Conservation (phyloP, 1,284 basidiomycete species). For the Pseudozyma hubeiensis region DNA sequence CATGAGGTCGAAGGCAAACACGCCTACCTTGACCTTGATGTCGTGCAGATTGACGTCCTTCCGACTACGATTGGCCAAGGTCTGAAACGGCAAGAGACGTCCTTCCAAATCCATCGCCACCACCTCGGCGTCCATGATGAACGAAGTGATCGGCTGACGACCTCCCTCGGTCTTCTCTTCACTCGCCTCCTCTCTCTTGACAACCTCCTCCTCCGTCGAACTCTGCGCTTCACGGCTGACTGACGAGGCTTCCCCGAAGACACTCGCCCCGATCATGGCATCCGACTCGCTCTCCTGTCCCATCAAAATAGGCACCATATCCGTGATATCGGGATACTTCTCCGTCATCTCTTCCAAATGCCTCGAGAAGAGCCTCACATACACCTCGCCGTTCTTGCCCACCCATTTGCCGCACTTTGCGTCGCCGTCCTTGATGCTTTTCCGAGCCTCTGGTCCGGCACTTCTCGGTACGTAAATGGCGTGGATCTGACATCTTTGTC, state of each 20-base stretch:
- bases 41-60: constrained; percentile 63
- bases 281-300: constrained; percentile 44
- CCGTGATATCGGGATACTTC: constrained; percentile 87
- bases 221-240: neutral
- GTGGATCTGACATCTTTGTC: constrained; percentile 87
- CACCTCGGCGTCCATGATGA: constrained; percentile 86
- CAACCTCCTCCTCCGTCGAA: neutral
- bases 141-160: constrained; percentile 71
- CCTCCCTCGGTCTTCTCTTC: neutral
- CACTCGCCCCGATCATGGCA: constrained; percentile 13
- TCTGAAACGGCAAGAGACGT: constrained; percentile 65
- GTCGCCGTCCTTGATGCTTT: constrained; percentile 26
- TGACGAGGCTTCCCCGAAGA: constrained; percentile 5
- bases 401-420: constrained; percentile 58
- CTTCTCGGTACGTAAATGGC: constrained; percentile 67
- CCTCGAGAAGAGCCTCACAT: constrained; percentile 83
- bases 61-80: constrained; percentile 54
- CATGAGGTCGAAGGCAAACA: constrained; percentile 66
- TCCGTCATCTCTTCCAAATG: constrained; percentile 91
- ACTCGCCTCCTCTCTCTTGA: neutral
- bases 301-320: constrained; percentile 68
- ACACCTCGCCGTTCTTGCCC: constrained; percentile 65
- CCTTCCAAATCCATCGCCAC: constrained; percentile 59
- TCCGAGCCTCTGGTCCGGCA: constrained; percentile 37
- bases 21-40: constrained; percentile 65